Evolutionary conservation across 75 land plant genomes (phyloP).

Genomic region (Adiantum capillusveneris): DNA sequence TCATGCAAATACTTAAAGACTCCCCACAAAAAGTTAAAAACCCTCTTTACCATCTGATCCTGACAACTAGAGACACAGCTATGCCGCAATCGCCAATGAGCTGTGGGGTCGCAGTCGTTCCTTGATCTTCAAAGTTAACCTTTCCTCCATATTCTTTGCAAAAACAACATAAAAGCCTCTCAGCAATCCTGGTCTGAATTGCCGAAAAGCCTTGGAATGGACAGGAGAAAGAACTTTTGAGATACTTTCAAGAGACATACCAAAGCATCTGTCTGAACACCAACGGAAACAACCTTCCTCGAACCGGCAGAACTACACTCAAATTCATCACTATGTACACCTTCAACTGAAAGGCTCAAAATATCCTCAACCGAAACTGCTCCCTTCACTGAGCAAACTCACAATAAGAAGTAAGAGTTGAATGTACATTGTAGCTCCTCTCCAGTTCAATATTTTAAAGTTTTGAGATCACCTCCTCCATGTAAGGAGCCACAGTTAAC

Average conservation of each 20-base stretch:
- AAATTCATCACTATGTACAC: not conserved
- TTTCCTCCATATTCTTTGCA: constrained; percentile 6
- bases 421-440: not conserved
- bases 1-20: too few relatives aligned
- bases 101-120: constrained; percentile 1
- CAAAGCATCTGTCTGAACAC: constrained; percentile 11
- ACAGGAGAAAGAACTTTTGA: not conserved
- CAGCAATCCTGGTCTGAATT: not conserved
- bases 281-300: constrained; percentile 6
- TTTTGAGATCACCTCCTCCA: not conserved
- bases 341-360: constrained; percentile 1
- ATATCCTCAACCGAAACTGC: constrained; percentile 16
- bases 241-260: constrained; percentile 3
- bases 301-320: not conserved
- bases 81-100: not conserved
- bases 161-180: not conserved
- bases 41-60: too few relatives aligned
- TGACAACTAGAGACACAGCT: too few relatives aligned
- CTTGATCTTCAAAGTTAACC: not conserved
- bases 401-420: too few relatives aligned
- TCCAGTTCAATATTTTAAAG: not conserved
- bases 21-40: too few relatives aligned
- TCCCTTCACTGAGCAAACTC: constrained; percentile 2
- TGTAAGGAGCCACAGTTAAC: not conserved
- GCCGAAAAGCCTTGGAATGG: not conserved